phyloP scores from a whole-genome alignment of 2,329 filamentous ascomycete species.

The Lithohypha guttulata region DNA sequence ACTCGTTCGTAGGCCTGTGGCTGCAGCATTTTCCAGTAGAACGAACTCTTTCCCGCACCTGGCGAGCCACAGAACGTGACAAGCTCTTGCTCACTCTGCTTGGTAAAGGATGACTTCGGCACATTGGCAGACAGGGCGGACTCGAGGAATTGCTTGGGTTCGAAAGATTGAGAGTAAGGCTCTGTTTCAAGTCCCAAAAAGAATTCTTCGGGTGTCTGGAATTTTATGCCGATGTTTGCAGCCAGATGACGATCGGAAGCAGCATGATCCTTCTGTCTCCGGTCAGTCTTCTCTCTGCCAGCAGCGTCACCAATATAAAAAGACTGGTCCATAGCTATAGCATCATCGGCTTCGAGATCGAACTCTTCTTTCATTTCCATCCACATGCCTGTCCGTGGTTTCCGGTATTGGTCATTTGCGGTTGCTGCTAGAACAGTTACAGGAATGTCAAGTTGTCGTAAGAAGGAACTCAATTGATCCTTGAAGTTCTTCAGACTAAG shows the following conservation, averaged over 20 bases:
- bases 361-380: conserved; percentile 52
- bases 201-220: conserved; percentile 83
- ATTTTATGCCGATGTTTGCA: conserved; percentile 68
- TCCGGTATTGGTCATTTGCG: conserved; percentile 67
- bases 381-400: conserved; percentile 89
- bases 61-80: conserved; percentile 83
- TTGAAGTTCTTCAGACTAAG: conserved; percentile 73
- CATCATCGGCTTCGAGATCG: conserved; percentile 41
- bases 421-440: conserved; percentile 79
- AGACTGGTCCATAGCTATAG: conserved; percentile 59
- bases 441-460: conserved; percentile 63
- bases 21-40: conserved; percentile 68
- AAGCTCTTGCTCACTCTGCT: conserved; percentile 58
- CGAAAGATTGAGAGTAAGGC: conserved; percentile 59
- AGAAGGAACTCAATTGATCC: conserved; percentile 58
- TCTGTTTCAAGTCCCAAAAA: conserved; percentile 61
- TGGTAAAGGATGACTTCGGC: conserved; percentile 35
- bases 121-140: background rate
- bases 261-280: conserved; percentile 46
- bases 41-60: conserved; percentile 83
- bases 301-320: conserved; percentile 86
- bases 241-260: conserved; percentile 68
- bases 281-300: conserved; percentile 36
- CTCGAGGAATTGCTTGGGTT: conserved; percentile 49
- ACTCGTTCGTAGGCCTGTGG: conserved; percentile 71